Percentiles rank a stretch among this genome's conserved stretches.
phyloP scores from a whole-genome alignment of 805 yeast genomes.

The Martiniozyma abietophila region DNA sequence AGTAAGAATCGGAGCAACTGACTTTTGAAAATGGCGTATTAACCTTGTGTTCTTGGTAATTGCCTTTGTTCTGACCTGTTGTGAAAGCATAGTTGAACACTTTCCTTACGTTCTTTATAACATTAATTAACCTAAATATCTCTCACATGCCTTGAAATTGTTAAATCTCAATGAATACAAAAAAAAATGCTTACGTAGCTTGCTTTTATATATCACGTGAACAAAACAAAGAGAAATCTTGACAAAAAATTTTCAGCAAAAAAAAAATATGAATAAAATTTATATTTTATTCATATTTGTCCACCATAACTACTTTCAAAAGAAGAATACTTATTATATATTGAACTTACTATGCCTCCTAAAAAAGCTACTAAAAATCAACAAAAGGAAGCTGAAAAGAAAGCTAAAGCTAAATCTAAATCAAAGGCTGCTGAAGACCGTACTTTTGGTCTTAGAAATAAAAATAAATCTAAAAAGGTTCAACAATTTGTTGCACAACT shows the following conservation, averaged over 20 bases:
- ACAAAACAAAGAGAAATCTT: neutral
- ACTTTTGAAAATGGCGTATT: slow-evolving; percentile 1
- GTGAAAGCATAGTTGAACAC: no score
- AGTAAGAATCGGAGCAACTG: neutral
- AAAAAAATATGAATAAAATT: no score
- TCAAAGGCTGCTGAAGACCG: slow-evolving; percentile 68
- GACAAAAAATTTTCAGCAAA: no score
- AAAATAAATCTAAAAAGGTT: slow-evolving; percentile 88
- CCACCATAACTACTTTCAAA: no score
- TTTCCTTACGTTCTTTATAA: no score
- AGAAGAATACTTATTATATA: no score
- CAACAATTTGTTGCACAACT: slow-evolving; percentile 65
- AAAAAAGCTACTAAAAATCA: slow-evolving; percentile 46
- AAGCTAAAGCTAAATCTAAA: slow-evolving; percentile 50
- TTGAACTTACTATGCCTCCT: no score
- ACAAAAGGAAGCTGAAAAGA: slow-evolving; percentile 49
- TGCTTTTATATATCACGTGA: neutral
- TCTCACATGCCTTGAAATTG: no score
- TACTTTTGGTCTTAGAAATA: slow-evolving; percentile 93
- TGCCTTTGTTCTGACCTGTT: no score
- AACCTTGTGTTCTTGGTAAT: neutral
- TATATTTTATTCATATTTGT: no score
- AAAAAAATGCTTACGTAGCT: neutral
- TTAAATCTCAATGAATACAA: no score
- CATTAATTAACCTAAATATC: no score